Evolutionary conservation across 805 yeast species (phyloP).

Genomic region (Ogataea dorogensis): DNA sequence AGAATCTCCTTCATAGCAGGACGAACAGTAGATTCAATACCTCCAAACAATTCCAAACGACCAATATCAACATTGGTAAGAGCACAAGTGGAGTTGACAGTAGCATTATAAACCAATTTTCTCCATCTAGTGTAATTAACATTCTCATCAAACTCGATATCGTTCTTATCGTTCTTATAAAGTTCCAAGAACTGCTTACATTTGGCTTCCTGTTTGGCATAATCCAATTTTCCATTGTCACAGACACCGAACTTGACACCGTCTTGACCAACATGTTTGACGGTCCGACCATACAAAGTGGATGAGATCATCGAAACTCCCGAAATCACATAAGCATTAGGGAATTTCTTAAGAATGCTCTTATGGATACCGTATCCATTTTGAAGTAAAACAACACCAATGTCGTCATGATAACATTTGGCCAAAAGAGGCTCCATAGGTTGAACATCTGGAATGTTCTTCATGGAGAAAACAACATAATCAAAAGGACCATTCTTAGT

Average conservation of each 20-base stretch:
- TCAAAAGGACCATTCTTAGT: constrained; percentile 43
- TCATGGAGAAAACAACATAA: constrained; percentile 58
- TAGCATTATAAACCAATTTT: constrained; percentile 47
- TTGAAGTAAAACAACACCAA: constrained; percentile 38
- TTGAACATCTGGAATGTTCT: constrained; percentile 63
- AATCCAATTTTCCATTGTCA: constrained; percentile 32
- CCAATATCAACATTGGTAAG: constrained; percentile 42
- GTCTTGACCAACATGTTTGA: constrained; percentile 38
- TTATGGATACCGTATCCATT: constrained; percentile 42
- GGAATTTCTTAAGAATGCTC: constrained; percentile 33
- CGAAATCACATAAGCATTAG: constrained; percentile 36
- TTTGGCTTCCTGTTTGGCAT: constrained; percentile 27
- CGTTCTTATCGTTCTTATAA: constrained; percentile 34
- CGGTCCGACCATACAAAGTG: constrained; percentile 30
- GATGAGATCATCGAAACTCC: constrained; percentile 42
- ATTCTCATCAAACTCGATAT: constrained; percentile 33
- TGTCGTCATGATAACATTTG: constrained; percentile 28
- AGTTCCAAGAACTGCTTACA: constrained; percentile 35
- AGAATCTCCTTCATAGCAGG: constrained; percentile 72
- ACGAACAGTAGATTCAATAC: constrained; percentile 38
- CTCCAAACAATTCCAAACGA: constrained; percentile 46
- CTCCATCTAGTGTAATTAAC: constrained; percentile 44
- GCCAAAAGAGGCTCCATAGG: constrained; percentile 40
- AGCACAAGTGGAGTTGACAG: constrained; percentile 45
- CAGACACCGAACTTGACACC: constrained; percentile 36